phyloP scores from a whole-genome alignment of 352 stramenopile species.

The Phytopythium boreale region DNA sequence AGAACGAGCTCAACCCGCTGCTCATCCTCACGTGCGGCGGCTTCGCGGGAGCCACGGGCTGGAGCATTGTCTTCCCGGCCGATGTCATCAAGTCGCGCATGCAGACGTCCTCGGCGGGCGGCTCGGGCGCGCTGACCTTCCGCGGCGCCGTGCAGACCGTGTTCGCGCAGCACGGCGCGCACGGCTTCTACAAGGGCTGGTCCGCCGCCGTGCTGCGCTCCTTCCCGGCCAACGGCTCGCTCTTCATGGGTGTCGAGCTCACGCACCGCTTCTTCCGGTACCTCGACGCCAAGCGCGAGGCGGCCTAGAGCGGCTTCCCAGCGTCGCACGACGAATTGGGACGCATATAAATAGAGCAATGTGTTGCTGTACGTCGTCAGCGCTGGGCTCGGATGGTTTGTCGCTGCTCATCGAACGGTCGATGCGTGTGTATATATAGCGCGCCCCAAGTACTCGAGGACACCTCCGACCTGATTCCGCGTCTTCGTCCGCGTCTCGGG shows the following conservation, averaged over 20 bases:
- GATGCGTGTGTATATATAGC: not conserved
- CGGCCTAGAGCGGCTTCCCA: not conserved
- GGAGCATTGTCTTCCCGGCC: conserved; percentile 84
- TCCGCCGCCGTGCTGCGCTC: conserved; percentile 75
- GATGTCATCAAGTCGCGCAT: conserved; percentile 86
- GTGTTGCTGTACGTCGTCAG: not conserved
- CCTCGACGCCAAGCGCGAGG: conserved; percentile 31
- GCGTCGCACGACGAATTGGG: too few species aligned
- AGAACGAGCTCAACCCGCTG: conserved; percentile 70
- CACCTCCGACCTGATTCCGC: not conserved
- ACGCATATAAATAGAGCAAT: conserved; percentile 2
- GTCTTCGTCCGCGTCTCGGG: not conserved
- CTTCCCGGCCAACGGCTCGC: conserved; percentile 87
- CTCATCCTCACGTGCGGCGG: conserved; percentile 76
- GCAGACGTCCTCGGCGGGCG: conserved; percentile 48
- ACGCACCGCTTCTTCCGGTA: conserved; percentile 77
- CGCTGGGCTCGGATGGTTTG: not conserved
- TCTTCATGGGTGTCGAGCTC: conserved; percentile 90
- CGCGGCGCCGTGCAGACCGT: conserved; percentile 49
- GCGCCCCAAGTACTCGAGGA: not conserved
- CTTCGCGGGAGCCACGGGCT: conserved; percentile 72
- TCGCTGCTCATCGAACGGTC: not conserved
- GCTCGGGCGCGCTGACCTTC: conserved; percentile 26
- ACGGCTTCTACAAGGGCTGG: conserved; percentile 86
- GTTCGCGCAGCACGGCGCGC: conserved; percentile 63